These are phyloP conservation scores for Globisporangium acanthophoron DNA, from an alignment of 352 stramenopile genomes.

Conservation along the genomic window DNA sequence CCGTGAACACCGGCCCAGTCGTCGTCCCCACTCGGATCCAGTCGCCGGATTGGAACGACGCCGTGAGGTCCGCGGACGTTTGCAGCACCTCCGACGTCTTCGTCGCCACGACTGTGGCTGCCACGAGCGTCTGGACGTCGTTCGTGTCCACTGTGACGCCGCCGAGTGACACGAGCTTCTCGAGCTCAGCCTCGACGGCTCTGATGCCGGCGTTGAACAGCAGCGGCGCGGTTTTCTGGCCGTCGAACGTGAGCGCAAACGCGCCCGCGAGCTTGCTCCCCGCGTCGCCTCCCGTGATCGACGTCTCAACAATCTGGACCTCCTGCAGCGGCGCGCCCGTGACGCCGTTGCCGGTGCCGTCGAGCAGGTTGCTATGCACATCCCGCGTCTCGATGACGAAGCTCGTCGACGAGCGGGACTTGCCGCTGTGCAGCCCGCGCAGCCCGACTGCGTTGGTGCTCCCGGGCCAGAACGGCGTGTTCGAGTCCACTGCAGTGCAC, in stretches of 20 bases:
- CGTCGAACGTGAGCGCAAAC: conserved; percentile 75
- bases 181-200: conserved; percentile 68
- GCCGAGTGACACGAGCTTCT: conserved; percentile 79
- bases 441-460: conserved; percentile 49
- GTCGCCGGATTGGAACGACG: conserved; percentile 73
- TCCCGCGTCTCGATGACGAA: conserved; percentile 94
- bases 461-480: conserved; percentile 53
- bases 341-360: conserved; percentile 65
- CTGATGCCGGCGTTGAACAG: conserved; percentile 75
- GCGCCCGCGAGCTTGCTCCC: conserved; percentile 42
- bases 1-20: conserved; percentile 83
- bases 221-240: conserved; percentile 46
- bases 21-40: conserved; percentile 90
- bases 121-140: conserved; percentile 68
- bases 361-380: conserved; percentile 86
- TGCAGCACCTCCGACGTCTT: conserved; percentile 75
- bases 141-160: conserved; percentile 87
- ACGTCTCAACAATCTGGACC: conserved; percentile 90
- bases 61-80: conserved; percentile 49
- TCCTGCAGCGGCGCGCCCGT: conserved; percentile 66
- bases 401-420: conserved; percentile 55
- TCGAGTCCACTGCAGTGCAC: conserved; percentile 60
- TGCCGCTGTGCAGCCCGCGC: conserved; percentile 56
- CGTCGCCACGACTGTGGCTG: conserved; percentile 58
- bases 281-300: conserved; percentile 23